phyloP scores from a whole-genome alignment of 768 basidiomycete species.

The Rhodocollybia butyracea region DNA sequence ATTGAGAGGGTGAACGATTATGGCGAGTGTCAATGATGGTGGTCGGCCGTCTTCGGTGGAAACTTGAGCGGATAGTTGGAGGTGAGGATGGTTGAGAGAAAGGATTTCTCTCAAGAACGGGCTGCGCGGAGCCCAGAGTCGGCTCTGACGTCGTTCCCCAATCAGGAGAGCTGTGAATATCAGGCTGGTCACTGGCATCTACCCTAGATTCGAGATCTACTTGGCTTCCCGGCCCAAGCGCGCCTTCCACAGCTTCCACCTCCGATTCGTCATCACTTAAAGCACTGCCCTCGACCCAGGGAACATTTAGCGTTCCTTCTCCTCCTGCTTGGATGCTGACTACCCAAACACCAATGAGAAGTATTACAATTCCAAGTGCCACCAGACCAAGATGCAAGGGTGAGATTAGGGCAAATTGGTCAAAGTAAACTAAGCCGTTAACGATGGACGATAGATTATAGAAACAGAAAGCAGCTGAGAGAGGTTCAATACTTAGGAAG shows the following conservation, averaged over 20 bases:
- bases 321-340: constrained; percentile 73
- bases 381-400: constrained; percentile 73
- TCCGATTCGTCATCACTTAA: constrained; percentile 41
- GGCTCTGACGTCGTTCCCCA: constrained; percentile 9
- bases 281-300: constrained; percentile 26
- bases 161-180: background rate
- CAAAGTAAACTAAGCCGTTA: constrained; percentile 86
- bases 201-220: background rate
- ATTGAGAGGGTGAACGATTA: constrained; percentile 1
- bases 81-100: background rate
- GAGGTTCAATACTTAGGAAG: constrained; percentile 14
- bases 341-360: constrained; percentile 88
- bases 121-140: background rate
- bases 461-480: constrained; percentile 86
- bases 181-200: background rate
- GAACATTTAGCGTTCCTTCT: constrained; percentile 45
- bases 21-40: constrained; percentile 2
- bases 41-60: constrained; percentile 1
- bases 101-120: background rate
- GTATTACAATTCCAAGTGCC: constrained; percentile 66
- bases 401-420: constrained; percentile 75
- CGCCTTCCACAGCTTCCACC: constrained; percentile 14
- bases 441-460: constrained; percentile 92
- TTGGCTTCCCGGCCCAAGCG: background rate
- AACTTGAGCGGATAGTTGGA: background rate